These are phyloP conservation scores for Hapsidospora chrysogenum DNA, from an alignment of 495 filamentous ascomycete species.

Conservation along the genomic window DNA sequence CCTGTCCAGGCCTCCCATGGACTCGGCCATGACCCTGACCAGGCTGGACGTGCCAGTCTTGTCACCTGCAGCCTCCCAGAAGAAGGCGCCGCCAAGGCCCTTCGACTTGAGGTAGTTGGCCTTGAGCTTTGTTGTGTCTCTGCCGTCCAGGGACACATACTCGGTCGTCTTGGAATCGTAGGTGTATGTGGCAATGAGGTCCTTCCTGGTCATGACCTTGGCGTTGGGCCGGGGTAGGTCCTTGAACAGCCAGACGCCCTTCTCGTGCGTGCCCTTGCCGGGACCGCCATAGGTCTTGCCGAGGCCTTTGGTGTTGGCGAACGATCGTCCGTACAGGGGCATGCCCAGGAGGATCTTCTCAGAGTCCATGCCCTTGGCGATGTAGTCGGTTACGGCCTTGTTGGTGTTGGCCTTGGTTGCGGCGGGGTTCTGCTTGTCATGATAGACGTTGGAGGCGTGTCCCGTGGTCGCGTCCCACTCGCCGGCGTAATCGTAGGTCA, in stretches of 20 bases:
- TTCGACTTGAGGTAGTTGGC: conserved; percentile 42
- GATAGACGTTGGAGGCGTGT: conserved; percentile 61
- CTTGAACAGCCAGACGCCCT: conserved; percentile 68
- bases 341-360: conserved; percentile 68
- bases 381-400: conserved; percentile 49
- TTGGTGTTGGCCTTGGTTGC: conserved; percentile 55
- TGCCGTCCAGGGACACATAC: conserved; percentile 66
- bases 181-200: conserved; percentile 47
- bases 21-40: conserved; percentile 42
- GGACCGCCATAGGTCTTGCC: conserved; percentile 51
- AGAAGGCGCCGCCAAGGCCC: conserved; percentile 68
- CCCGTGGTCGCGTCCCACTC: conserved; percentile 52
- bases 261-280: conserved; percentile 50
- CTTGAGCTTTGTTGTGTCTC: conserved; percentile 41
- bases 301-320: conserved; percentile 51
- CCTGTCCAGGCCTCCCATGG: conserved; percentile 34
- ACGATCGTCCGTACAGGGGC: conserved; percentile 75
- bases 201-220: conserved; percentile 26
- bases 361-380: conserved; percentile 39
- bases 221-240: conserved; percentile 36
- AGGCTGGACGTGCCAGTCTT: conserved; percentile 41
- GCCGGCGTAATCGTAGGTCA: conserved; percentile 64
- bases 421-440: conserved; percentile 27
- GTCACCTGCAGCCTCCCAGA: conserved; percentile 79
- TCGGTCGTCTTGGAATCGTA: conserved; percentile 40